These are phyloP conservation scores for Pancytospora epiphaga DNA, from an alignment of 371 early-diverging fungal species.

Conservation along the genomic window DNA sequence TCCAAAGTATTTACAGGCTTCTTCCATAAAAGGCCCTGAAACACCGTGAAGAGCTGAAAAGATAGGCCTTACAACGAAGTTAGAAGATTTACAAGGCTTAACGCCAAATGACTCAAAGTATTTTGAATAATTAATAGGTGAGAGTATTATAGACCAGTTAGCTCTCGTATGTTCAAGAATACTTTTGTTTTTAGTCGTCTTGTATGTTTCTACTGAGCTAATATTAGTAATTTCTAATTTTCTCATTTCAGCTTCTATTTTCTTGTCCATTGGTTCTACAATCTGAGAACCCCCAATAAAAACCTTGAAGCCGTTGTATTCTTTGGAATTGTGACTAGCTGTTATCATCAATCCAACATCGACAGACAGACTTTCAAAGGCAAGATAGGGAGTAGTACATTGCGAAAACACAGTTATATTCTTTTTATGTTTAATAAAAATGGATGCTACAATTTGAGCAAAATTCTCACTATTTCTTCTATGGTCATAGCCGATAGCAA, in stretches of 20 bases:
- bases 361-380: background rate
- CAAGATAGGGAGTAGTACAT: conserved; percentile 5
- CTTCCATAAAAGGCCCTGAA: background rate
- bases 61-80: background rate
- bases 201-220: background rate
- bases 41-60: conserved; percentile 11
- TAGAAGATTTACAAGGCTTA: background rate
- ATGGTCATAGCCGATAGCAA: background rate
- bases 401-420: background rate
- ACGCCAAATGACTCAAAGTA: background rate
- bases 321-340: conserved; percentile 90
- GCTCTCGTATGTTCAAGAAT: background rate
- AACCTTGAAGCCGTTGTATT: conserved; percentile 94
- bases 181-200: no score
- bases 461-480: background rate
- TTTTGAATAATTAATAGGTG: background rate
- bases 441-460: background rate
- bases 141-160: background rate
- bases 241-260: background rate
- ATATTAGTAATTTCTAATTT: no score
- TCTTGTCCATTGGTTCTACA: background rate
- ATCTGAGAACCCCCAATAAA: background rate
- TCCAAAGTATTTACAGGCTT: background rate
- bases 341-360: conserved; percentile 89
- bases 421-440: background rate